These are phyloP conservation scores for Lenzites betulinus DNA, from an alignment of 768 basidiomycete genomes.

Conservation along the genomic window DNA sequence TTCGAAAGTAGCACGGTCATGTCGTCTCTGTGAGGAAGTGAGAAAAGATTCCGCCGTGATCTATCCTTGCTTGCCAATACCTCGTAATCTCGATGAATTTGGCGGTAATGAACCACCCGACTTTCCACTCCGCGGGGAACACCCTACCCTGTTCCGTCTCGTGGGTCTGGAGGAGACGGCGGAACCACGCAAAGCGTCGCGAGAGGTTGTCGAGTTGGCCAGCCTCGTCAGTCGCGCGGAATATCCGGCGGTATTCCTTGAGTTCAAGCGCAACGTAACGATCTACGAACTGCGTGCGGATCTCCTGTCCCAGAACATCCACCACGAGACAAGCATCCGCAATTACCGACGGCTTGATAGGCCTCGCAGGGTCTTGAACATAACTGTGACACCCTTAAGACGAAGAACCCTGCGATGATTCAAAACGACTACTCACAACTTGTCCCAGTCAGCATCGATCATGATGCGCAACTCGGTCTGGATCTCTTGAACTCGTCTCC, in stretches of 20 bases:
- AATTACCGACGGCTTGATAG: conserved; percentile 63
- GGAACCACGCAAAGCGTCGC: conserved; percentile 94
- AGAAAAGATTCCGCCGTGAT: neutral
- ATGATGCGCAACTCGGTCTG: conserved; percentile 81
- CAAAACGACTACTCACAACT: conserved; percentile 62
- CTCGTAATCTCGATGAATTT: conserved; percentile 92
- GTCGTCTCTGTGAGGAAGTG: conserved; percentile 63
- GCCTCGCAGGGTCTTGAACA: conserved; percentile 69
- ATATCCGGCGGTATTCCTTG: conserved; percentile 95
- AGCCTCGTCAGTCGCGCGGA: conserved; percentile 90
- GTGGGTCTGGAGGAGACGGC: conserved; percentile 78
- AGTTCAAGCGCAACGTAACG: conserved; percentile 89
- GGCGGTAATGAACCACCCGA: conserved; percentile 76
- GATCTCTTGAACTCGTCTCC: conserved; percentile 77
- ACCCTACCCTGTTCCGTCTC: conserved; percentile 84
- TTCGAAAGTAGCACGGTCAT: conserved; percentile 80
- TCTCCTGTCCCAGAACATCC: conserved; percentile 86
- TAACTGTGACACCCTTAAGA: conserved; percentile 53
- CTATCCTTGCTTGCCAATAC: conserved; percentile 40
- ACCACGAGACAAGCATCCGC: conserved; percentile 86
- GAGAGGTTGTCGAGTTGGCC: conserved; percentile 95
- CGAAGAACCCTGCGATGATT: neutral
- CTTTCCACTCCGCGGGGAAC: conserved; percentile 86
- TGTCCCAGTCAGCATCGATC: conserved; percentile 89
- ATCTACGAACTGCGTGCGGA: conserved; percentile 78